Evolutionary conservation across 768 basidiomycete genomes (phyloP).

Genomic region (Dictyophora rubrovolvata): DNA sequence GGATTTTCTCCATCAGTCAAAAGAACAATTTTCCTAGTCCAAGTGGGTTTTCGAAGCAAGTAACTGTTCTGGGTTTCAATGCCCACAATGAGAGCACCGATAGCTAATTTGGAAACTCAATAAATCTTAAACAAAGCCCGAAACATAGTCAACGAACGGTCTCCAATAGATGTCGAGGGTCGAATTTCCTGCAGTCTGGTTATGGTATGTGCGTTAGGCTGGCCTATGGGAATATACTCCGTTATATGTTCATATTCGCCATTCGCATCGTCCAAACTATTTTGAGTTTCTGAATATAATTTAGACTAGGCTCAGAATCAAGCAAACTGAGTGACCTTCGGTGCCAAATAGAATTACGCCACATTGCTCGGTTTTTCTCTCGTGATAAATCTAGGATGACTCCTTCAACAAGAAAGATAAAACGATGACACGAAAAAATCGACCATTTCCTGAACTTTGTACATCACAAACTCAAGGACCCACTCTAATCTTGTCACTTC

Average conservation of each 20-base stretch:
- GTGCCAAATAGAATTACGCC: slow-evolving; percentile 86
- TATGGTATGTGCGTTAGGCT: slow-evolving; percentile 57
- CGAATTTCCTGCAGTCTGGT: slow-evolving; percentile 51
- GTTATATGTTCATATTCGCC: slow-evolving; percentile 67
- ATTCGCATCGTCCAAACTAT: slow-evolving; percentile 46
- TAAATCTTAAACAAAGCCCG: background rate
- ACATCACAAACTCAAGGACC: slow-evolving; percentile 76
- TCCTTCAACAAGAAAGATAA: slow-evolving; percentile 2
- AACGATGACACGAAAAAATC: background rate
- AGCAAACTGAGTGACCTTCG: slow-evolving; percentile 38
- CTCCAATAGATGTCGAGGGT: slow-evolving; percentile 48
- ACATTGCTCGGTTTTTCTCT: slow-evolving; percentile 88
- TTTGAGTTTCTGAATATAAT: slow-evolving; percentile 44
- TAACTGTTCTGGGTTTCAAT: slow-evolving; percentile 68
- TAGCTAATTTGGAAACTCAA: slow-evolving; percentile 31
- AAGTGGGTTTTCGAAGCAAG: slow-evolving; percentile 62
- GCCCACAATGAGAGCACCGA: slow-evolving; percentile 82
- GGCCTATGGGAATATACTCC: slow-evolving; percentile 59
- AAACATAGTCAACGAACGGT: slow-evolving; percentile 38
- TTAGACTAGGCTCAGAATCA: background rate
- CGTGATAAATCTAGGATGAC: slow-evolving; percentile 65
- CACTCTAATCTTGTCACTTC: slow-evolving; percentile 75
- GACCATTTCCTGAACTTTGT: slow-evolving; percentile 90
- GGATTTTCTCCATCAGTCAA: slow-evolving; percentile 79
- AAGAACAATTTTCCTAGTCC: slow-evolving; percentile 76